Evolutionary conservation across 345 rosid genomes (phyloP), one percentile per base, ranked within the genome.

Genomic region (Toxicodendron radicans): DNA sequence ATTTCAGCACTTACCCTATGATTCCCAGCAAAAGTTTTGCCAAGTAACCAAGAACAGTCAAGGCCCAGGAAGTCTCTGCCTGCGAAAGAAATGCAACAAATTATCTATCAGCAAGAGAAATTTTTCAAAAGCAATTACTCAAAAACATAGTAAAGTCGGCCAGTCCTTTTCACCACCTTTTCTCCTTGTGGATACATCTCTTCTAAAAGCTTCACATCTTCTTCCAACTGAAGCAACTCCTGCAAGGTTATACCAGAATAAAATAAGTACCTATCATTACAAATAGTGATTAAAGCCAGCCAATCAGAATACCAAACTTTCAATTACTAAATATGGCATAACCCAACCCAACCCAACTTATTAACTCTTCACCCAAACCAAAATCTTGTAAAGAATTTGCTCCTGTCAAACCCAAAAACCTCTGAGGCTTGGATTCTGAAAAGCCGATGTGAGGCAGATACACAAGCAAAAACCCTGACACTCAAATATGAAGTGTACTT

Each of bases 101-200:
- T 27, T 61, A 83, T 61, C 21, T 4, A 43, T 43, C 33, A 54
- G 72, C 27, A 27, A 13, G 45, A 23, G 18, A 32, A 60, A 16
- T 17, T 70, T 67, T 43, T 7, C 59, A 68, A 64, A 27, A 46
- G 43, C 13, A 23, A 38, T 62, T 64, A 54, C 56, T n/a, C 63
- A 49, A 16, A 38, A 16, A 59, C 35, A 58, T 45, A 33, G 41
- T 14, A 49, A 66, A 64, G n/a, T 52, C 79, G 54, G 68, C 46
- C 32, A 56, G 24, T 58, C 58, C 58, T 12, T 49, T 61, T 51
- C 33, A 51, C 74, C 79, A 96, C 99, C 97, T 92, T 84, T 80
- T 96, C 99, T 78, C 99, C 99, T 87, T 93, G 99, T 75, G 99
- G 98, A 71, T 93, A 93, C 92, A 90, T 81, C 85, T 96, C 99